Evolutionary conservation across 805 yeast species (phyloP), one percentile per base, ranked within the genome.

Genomic region (Maudiozyma barnettii): DNA sequence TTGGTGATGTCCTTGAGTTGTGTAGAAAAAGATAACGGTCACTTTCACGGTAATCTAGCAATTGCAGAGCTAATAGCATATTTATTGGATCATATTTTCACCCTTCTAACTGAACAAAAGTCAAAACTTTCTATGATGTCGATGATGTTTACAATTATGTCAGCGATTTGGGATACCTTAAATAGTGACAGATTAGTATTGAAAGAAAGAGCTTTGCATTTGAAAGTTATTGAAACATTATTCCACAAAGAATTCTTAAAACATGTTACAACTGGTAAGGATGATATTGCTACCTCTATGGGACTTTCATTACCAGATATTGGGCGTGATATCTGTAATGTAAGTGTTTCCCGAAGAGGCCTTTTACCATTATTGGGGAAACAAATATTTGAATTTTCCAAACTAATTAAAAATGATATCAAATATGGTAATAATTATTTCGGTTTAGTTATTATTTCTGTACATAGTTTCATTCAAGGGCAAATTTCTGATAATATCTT

Each of bases 141-240:
- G 10, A 26, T 6, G 8, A 12, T 26, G 30, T 26, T 9, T 9
- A 9, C 63, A 6, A 26, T 26, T 26, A 26, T 26, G 30, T 26
- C 30, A 1, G 57, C 63, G 0, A 68, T 84, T 18, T 86, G 95
- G 93, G 66, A 64, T 4, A 74, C 71, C 20, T 57, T 87, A 21
- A 71, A 72, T 16, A 70, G 73, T 1, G 81, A 79, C 10, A 69
- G 95, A 43, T 66, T 88, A 36, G 75, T 81, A 26, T 67, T 85
- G 38, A 75, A 76, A 40, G 93, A 87, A 52, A 76, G 79, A 45
- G 72, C 71, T 13, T 68, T 86, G 42, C 96, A 89, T 54, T 58
- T 76, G 13, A 49, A 57, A 0, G 69, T 84, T 26, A 78, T 88
- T 21, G 66, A 74, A n/a, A 58, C 79, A 0, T 41, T 80, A 7